These are phyloP conservation scores for Paspalum vaginatum DNA, from an alignment of 176 grass and related monocot genomes.

Conservation along the genomic window DNA sequence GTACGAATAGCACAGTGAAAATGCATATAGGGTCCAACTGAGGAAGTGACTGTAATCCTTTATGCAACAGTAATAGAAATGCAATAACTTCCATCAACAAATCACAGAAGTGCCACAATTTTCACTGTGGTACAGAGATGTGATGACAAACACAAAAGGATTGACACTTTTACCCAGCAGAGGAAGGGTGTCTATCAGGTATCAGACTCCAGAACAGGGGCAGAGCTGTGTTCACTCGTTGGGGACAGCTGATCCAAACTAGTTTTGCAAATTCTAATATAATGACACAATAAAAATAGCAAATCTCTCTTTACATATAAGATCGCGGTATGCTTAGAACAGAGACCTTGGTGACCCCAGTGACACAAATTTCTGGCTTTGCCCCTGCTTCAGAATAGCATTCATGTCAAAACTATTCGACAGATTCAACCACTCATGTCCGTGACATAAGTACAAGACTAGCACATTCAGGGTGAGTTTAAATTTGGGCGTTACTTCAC, in stretches of 20 bases:
- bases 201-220: no score
- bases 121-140: slow-evolving; percentile 11
- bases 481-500: neutral
- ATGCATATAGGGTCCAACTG: neutral
- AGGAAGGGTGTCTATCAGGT: neutral
- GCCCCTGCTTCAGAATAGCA: neutral
- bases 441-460: neutral
- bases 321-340: no score
- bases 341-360: no score
- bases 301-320: no score
- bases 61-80: slow-evolving; percentile 8
- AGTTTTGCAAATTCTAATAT: no score
- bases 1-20: slow-evolving; percentile 10
- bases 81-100: neutral
- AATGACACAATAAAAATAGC: no score
- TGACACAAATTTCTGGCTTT: no score
- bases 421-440: neutral
- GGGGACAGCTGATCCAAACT: no score
- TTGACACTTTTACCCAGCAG: neutral
- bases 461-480: neutral
- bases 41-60: neutral
- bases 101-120: neutral
- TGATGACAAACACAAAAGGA: neutral
- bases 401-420: neutral
- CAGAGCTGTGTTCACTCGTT: no score